A percentile compares a stretch with the other conserved stretches of the same genome.
These are phyloP conservation scores for Phytophthora multivora DNA, from an alignment of 352 stramenopile species.

Conservation along the genomic window DNA sequence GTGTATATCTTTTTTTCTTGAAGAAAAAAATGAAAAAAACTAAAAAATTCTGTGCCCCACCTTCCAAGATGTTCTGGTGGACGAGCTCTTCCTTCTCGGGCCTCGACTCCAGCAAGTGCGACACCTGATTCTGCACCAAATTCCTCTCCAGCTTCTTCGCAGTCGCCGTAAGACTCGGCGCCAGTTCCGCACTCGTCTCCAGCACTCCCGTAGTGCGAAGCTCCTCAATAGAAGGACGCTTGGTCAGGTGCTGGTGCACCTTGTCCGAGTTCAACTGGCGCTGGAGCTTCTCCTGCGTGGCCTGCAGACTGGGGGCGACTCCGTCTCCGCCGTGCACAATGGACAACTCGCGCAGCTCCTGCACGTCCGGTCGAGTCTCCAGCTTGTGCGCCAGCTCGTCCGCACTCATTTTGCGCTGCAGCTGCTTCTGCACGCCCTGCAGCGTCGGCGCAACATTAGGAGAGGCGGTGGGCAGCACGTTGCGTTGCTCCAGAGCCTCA, in stretches of 20 bases:
- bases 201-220: slow-evolving; percentile 64
- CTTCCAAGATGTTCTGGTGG: slow-evolving; percentile 72
- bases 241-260: slow-evolving; percentile 73
- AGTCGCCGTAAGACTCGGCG: slow-evolving; percentile 67
- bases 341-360: slow-evolving; percentile 72
- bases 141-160: slow-evolving; percentile 82
- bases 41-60: slow-evolving; percentile 28
- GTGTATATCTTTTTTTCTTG: not conserved
- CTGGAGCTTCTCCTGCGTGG: slow-evolving; percentile 78
- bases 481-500: slow-evolving; percentile 58
- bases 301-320: slow-evolving; percentile 78
- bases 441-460: slow-evolving; percentile 58
- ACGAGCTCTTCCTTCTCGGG: slow-evolving; percentile 83
- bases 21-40: not conserved
- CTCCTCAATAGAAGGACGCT: slow-evolving; percentile 67
- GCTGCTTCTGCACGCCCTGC: slow-evolving; percentile 74
- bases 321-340: slow-evolving; percentile 68
- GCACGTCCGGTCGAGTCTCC: slow-evolving; percentile 70
- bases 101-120: slow-evolving; percentile 75
- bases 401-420: slow-evolving; percentile 76
- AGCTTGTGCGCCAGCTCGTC: slow-evolving; percentile 74
- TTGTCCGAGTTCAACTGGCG: slow-evolving; percentile 78
- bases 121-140: slow-evolving; percentile 82
- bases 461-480: slow-evolving; percentile 51
- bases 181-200: slow-evolving; percentile 62